These are phyloP conservation scores for Diplotaxis tenuifolia DNA, from an alignment of 345 rosid genomes.

Conservation along the genomic window DNA sequence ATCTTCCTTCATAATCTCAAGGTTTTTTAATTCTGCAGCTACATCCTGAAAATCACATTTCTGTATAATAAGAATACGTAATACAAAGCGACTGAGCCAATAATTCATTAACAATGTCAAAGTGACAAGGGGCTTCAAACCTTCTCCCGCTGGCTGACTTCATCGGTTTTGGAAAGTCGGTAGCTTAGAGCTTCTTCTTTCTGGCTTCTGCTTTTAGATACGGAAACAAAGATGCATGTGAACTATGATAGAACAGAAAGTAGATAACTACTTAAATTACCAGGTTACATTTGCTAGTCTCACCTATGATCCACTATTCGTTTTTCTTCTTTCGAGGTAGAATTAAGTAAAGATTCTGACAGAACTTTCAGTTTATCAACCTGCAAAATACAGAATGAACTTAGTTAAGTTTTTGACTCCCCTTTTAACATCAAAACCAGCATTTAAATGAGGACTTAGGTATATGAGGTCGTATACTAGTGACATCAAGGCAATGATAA, in stretches of 20 bases:
- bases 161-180: slow-evolving; percentile 66
- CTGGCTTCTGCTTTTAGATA: slow-evolving; percentile 51
- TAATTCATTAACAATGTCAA: neutral
- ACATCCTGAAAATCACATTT: slow-evolving; percentile 56
- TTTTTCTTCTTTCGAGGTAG: slow-evolving; percentile 71
- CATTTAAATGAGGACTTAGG: neutral
- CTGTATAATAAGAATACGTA: slow-evolving; percentile 1
- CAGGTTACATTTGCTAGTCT: slow-evolving; percentile 12
- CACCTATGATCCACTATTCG: slow-evolving; percentile 85
- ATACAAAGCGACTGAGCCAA: neutral
- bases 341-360: slow-evolving; percentile 73
- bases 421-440: neutral
- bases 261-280: neutral
- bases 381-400: slow-evolving; percentile 44
- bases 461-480: neutral
- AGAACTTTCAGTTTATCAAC: slow-evolving; percentile 77
- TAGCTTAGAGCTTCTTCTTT: slow-evolving; percentile 86
- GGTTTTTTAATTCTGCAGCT: slow-evolving; percentile 51
- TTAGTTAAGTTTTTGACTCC: too few relatives aligned
- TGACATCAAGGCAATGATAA: slow-evolving; percentile 1
- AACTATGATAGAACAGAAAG: neutral
- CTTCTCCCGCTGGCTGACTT: slow-evolving; percentile 79
- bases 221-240: neutral
- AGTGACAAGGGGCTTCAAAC: slow-evolving; percentile 40
- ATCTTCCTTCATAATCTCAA: slow-evolving; percentile 66